Evolutionary conservation across 108 stramenopile species (phyloP).

Genomic region (Cyclotella sp.): DNA sequence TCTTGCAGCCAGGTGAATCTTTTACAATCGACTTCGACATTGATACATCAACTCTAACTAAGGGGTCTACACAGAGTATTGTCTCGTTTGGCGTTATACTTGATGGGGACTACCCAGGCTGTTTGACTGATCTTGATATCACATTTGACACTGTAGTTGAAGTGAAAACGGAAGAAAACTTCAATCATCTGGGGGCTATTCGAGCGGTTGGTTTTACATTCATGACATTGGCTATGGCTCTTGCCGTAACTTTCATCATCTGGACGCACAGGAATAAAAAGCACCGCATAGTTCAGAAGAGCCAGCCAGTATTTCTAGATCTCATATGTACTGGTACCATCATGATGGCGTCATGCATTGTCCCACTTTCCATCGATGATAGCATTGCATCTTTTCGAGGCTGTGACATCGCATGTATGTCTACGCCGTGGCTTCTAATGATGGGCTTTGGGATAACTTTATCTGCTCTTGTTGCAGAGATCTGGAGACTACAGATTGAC

Average conservation of each 20-base stretch:
- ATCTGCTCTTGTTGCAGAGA: slow-evolving; percentile 50
- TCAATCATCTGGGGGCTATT: slow-evolving; percentile 5
- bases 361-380: slow-evolving; percentile 32
- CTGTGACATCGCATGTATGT: slow-evolving; percentile 35
- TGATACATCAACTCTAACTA: neutral
- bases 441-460: slow-evolving; percentile 46
- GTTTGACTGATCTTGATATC: slow-evolving; percentile 12
- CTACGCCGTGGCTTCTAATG: slow-evolving; percentile 36
- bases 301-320: slow-evolving; percentile 61
- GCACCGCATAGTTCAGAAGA: neutral
- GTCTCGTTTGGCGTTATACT: slow-evolving; percentile 14
- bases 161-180: slow-evolving; percentile 8
- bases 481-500: slow-evolving; percentile 27
- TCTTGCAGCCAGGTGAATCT: slow-evolving; percentile 5
- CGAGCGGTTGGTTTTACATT: slow-evolving; percentile 5
- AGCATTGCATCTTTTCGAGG: neutral
- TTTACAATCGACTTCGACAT: neutral
- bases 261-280: slow-evolving; percentile 5
- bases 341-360: slow-evolving; percentile 55
- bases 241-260: neutral
- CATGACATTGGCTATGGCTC: slow-evolving; percentile 12
- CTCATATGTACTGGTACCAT: slow-evolving; percentile 68
- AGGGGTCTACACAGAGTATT: slow-evolving; percentile 11
- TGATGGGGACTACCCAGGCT: slow-evolving; percentile 19
- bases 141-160: slow-evolving; percentile 4